Evolutionary conservation across 106 monocot species (phyloP).

Genomic region (Allium fistulosum): DNA sequence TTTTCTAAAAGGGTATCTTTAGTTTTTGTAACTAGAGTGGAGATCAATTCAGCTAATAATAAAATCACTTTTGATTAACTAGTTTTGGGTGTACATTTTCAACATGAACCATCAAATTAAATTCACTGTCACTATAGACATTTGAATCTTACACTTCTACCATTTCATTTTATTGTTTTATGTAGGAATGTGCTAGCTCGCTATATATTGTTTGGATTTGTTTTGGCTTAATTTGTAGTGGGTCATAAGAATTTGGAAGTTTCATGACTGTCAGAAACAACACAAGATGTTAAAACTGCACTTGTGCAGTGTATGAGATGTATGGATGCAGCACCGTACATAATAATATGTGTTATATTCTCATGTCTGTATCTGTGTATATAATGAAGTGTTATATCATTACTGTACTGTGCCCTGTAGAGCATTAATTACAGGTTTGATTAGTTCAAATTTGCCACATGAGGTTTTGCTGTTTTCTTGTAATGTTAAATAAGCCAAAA

Average conservation of each 20-base stretch:
- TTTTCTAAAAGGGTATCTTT: too few species aligned
- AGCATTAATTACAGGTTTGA: too few species aligned
- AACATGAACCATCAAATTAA: background rate
- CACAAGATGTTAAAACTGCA: background rate
- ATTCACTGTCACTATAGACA: background rate
- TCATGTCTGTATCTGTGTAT: too few species aligned
- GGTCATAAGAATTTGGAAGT: constrained; percentile 2
- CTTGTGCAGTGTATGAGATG: too few species aligned
- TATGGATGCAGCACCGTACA: too few species aligned
- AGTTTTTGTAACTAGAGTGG: background rate
- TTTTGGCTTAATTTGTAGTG: background rate
- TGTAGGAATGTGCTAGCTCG: background rate
- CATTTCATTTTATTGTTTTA: background rate
- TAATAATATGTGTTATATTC: too few species aligned
- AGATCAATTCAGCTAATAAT: background rate
- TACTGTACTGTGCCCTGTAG: too few species aligned
- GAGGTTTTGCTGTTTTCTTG: too few species aligned
- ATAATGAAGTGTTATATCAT: too few species aligned
- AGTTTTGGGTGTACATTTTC: background rate
- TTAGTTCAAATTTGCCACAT: too few species aligned
- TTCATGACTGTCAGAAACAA: constrained; percentile 3
- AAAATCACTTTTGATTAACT: background rate
- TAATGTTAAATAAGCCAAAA: too few species aligned
- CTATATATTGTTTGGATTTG: background rate
- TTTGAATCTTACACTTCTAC: background rate